Percentiles rank a stretch among this genome's conserved stretches.
These are phyloP conservation scores for Lentinula aciculospora DNA, from an alignment of 768 basidiomycete species.

Conservation along the genomic window DNA sequence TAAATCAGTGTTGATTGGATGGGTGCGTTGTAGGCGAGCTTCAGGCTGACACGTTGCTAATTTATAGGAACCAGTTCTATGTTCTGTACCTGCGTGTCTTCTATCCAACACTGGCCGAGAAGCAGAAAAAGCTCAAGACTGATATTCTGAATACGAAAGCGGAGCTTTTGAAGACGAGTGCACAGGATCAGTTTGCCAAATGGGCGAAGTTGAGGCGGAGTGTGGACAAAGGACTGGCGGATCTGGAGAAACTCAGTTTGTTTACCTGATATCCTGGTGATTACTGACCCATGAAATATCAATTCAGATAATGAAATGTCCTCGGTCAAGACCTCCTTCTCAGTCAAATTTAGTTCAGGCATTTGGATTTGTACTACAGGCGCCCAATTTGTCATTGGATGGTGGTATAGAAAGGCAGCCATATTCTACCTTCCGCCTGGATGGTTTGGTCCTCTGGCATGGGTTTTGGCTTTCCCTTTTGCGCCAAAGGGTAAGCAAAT, in stretches of 20 bases:
- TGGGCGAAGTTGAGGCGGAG: constrained; percentile 92
- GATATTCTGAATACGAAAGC: constrained; percentile 78
- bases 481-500: constrained; percentile 72
- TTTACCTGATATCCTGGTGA: constrained; percentile 10
- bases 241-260: constrained; percentile 90
- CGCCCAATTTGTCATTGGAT: constrained; percentile 75
- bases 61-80: constrained; percentile 55
- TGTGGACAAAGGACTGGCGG: constrained; percentile 87
- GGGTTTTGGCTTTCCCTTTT: constrained; percentile 88
- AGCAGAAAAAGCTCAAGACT: constrained; percentile 69
- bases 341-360: constrained; percentile 62
- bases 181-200: constrained; percentile 97
- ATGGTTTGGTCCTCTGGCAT: constrained; percentile 86
- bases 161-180: constrained; percentile 84
- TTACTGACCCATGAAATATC: constrained; percentile 1
- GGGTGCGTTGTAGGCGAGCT: constrained; percentile 44
- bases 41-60: background rate
- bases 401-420: constrained; percentile 87
- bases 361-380: constrained; percentile 89
- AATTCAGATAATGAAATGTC: constrained; percentile 61
- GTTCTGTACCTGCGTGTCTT: constrained; percentile 63
- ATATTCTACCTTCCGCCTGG: constrained; percentile 90
- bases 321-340: constrained; percentile 55
- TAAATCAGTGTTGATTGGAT: constrained; percentile 73
- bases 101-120: constrained; percentile 43